These are phyloP conservation scores for Colletotrichum echinochloae DNA, from an alignment of 2,329 filamentous ascomycete species.

Conservation along the genomic window DNA sequence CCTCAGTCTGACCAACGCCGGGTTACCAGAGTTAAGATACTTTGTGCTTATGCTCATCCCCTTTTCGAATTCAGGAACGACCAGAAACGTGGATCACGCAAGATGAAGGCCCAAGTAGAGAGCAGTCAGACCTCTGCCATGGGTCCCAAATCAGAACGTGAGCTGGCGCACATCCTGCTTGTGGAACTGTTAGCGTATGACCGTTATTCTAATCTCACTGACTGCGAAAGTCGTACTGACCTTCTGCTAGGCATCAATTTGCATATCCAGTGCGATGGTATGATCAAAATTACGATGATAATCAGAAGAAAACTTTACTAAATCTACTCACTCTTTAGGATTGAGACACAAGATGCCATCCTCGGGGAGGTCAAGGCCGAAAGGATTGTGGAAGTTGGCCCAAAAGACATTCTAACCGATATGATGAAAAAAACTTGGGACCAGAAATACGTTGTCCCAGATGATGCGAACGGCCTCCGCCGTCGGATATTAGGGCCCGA, in stretches of 20 bases:
- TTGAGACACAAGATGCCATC: constrained; percentile 99
- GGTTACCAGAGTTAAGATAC: too few relatives aligned
- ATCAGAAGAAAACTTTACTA: background rate
- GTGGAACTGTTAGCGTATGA: constrained; percentile 91
- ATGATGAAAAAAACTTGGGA: constrained; percentile 97
- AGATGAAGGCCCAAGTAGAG: too few relatives aligned
- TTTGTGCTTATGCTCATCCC: too few relatives aligned
- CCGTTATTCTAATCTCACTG: background rate
- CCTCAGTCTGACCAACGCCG: too few relatives aligned
- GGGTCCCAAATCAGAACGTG: constrained; percentile 98
- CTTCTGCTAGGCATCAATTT: constrained; percentile 76
- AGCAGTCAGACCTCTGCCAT: constrained; percentile 58
- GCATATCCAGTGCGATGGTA: constrained; percentile 93
- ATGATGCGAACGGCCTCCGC: constrained; percentile 94
- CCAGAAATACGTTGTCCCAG: constrained; percentile 97
- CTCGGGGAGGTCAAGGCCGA: constrained; percentile 95
- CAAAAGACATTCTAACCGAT: constrained; percentile 92
- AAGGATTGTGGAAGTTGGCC: constrained; percentile 96
- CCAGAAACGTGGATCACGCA: too few relatives aligned
- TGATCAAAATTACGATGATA: background rate
- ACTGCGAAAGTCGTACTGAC: background rate
- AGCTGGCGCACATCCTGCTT: constrained; percentile 96
- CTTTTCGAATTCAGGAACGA: too few relatives aligned
- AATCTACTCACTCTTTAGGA: constrained; percentile 59
- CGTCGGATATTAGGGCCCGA: constrained; percentile 98